phyloP scores from a whole-genome alignment of 495 filamentous ascomycete species.

The Daldinia caldariorum region DNA sequence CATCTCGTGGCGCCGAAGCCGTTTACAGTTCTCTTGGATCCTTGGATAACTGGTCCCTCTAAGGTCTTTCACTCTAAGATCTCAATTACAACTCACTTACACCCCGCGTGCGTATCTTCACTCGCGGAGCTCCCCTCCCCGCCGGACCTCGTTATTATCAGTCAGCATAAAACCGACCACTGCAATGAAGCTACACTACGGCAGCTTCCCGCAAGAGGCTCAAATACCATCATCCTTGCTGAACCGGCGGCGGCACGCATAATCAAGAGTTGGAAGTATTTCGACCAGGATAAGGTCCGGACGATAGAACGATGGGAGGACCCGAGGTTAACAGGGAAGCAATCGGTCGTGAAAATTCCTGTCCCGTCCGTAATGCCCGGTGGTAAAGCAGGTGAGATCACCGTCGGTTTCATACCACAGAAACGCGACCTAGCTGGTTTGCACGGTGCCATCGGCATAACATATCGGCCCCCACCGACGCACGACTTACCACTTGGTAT shows the following conservation, averaged over 20 bases:
- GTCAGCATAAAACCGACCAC: slow-evolving; percentile 76
- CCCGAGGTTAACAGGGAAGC: slow-evolving; percentile 54
- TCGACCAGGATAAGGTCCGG: slow-evolving; percentile 63
- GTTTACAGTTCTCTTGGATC: slow-evolving; percentile 75
- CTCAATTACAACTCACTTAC: slow-evolving; percentile 64
- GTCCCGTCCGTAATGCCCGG: slow-evolving; percentile 58
- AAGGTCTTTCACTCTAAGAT: slow-evolving; percentile 70
- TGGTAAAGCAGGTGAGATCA: slow-evolving; percentile 68
- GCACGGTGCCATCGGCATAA: slow-evolving; percentile 75
- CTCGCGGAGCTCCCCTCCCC: slow-evolving; percentile 65
- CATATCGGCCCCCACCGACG: slow-evolving; percentile 66
- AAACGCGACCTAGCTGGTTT: slow-evolving; percentile 68
- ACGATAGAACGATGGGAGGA: slow-evolving; percentile 64
- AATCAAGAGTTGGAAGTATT: slow-evolving; percentile 73
- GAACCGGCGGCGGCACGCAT: slow-evolving; percentile 68
- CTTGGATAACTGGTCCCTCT: slow-evolving; percentile 72
- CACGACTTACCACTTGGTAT: slow-evolving; percentile 19
- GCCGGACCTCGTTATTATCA: slow-evolving; percentile 73
- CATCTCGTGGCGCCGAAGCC: slow-evolving; percentile 53
- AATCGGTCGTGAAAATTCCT: slow-evolving; percentile 48
- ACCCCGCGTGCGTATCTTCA: slow-evolving; percentile 65
- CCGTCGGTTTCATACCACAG: slow-evolving; percentile 70
- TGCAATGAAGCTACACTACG: slow-evolving; percentile 73
- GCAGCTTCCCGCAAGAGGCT: slow-evolving; percentile 63
- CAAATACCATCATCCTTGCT: slow-evolving; percentile 69